A percentile compares a stretch with the other conserved stretches of the same genome.
These are phyloP conservation scores for Trypanosoma scelopori DNA, from an alignment of 208 protist species.

Conservation along the genomic window DNA sequence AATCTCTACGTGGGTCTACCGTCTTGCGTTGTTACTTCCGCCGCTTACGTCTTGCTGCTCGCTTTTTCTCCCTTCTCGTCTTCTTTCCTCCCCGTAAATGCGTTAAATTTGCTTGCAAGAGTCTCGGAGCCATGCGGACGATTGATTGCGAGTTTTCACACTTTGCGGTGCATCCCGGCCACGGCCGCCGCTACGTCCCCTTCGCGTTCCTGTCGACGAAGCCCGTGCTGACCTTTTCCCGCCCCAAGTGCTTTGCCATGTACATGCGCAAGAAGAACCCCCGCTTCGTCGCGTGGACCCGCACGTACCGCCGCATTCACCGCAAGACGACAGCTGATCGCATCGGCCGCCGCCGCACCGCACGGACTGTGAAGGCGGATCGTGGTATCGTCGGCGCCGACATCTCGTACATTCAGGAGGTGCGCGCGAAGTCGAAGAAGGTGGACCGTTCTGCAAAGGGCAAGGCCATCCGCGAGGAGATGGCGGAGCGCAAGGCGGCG, in stretches of 20 bases:
- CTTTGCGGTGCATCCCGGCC: constrained; percentile 93
- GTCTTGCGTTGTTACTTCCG: no score
- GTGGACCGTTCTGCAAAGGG: constrained; percentile 88
- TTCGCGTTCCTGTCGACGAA: constrained; percentile 93
- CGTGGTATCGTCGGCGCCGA: constrained; percentile 89
- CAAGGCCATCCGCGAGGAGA: constrained; percentile 86
- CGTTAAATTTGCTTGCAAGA: constrained; percentile 14
- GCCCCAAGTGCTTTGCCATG: constrained; percentile 88
- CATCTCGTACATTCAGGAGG: constrained; percentile 88
- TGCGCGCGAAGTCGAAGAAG: constrained; percentile 67
- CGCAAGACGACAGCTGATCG: constrained; percentile 90
- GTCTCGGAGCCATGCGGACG: constrained; percentile 72
- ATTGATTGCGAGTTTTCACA: constrained; percentile 93
- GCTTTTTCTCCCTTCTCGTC: constrained; percentile 14
- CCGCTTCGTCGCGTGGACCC: constrained; percentile 91
- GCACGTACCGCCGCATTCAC: constrained; percentile 92
- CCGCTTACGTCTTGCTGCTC: background rate
- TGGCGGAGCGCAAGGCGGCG: constrained; percentile 88
- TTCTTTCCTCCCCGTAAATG: background rate
- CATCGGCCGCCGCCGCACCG: constrained; percentile 78
- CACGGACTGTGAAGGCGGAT: constrained; percentile 67
- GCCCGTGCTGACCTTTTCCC: constrained; percentile 92
- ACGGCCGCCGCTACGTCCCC: constrained; percentile 92
- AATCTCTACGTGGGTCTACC: no score
- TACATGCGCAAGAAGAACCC: constrained; percentile 96